phyloP scores from a whole-genome alignment of 768 basidiomycete species.

The Chiua virens region DNA sequence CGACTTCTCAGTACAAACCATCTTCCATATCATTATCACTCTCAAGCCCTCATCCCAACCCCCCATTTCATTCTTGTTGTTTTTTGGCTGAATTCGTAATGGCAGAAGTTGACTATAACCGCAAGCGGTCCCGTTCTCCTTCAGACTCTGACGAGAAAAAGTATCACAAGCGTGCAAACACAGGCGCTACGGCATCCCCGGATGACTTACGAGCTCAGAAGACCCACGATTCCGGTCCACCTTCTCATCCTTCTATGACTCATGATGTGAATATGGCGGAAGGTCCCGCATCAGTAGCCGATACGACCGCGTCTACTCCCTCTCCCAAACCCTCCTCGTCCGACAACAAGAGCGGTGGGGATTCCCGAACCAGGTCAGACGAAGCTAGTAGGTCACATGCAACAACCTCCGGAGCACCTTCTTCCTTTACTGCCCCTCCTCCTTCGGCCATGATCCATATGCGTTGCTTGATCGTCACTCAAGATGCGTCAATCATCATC shows the following conservation, averaged over 20 bases:
- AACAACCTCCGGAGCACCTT: constrained; percentile 50
- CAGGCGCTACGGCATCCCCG: constrained; percentile 61
- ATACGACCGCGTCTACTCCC: constrained; percentile 55
- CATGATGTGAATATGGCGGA: constrained; percentile 71
- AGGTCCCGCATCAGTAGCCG: constrained; percentile 35
- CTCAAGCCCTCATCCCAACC: constrained; percentile 46
- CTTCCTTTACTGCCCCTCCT: constrained; percentile 45
- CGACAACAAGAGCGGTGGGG: constrained; percentile 46
- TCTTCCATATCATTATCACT: constrained; percentile 40
- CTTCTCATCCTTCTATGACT: constrained; percentile 37
- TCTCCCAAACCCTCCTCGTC: constrained; percentile 49
- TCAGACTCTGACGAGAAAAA: constrained; percentile 80
- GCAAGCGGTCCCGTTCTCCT: constrained; percentile 85
- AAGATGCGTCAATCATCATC: constrained; percentile 99
- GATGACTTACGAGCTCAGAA: constrained; percentile 57
- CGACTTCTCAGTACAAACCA: constrained; percentile 38
- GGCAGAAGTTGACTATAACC: constrained; percentile 83
- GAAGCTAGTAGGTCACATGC: constrained; percentile 41
- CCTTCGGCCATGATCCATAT: constrained; percentile 91
- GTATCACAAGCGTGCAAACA: constrained; percentile 81
- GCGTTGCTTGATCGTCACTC: constrained; percentile 97
- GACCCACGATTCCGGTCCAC: constrained; percentile 45
- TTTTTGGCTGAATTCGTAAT: constrained; percentile 63
- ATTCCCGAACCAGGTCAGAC: constrained; percentile 34
- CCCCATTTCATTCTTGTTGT: constrained; percentile 37